Percentiles rank a stretch among this genome's conserved stretches.
Conservation (phyloP, 805 yeast species). For the Komagataella populi region DNA sequence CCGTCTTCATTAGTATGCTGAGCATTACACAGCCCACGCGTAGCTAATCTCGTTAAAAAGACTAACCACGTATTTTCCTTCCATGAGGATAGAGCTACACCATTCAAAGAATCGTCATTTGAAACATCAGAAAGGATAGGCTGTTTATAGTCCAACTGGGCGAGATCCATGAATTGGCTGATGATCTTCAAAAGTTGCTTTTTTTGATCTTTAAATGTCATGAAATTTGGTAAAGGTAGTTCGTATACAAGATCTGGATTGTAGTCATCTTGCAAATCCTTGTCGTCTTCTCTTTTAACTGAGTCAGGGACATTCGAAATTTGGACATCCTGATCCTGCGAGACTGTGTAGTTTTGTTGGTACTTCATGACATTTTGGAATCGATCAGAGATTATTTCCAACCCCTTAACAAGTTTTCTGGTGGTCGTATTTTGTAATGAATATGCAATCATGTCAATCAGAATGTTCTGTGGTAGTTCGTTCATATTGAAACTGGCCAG, state of each 20-base stretch:
- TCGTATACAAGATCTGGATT: conserved; percentile 14
- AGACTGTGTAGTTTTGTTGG: conserved; percentile 4
- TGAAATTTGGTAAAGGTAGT: conserved; percentile 42
- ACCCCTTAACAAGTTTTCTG: conserved; percentile 43
- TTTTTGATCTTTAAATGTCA: conserved; percentile 41
- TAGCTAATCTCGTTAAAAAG: conserved; percentile 61
- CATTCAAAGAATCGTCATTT: conserved; percentile 26
- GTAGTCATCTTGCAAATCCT: conserved; percentile 13
- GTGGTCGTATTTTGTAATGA: conserved; percentile 47
- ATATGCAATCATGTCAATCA: conserved; percentile 49
- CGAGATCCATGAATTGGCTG: conserved; percentile 40
- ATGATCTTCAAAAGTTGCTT: conserved; percentile 43
- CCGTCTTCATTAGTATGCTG: conserved; percentile 1
- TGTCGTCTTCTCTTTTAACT: conserved; percentile 8
- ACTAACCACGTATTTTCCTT: conserved; percentile 63
- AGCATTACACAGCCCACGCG: conserved; percentile 51
- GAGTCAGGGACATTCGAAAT: conserved; percentile 1
- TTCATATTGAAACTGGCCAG: conserved; percentile 57
- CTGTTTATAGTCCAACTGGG: conserved; percentile 17
- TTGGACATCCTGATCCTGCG: conserved; percentile 2
- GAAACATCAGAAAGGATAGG: background rate
- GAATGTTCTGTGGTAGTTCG: conserved; percentile 47
- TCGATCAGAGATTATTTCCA: conserved; percentile 57
- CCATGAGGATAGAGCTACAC: conserved; percentile 38
- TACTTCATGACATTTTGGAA: conserved; percentile 20